These are phyloP conservation scores for Isabelozyma heimii DNA, from an alignment of 805 yeast species.

Conservation along the genomic window DNA sequence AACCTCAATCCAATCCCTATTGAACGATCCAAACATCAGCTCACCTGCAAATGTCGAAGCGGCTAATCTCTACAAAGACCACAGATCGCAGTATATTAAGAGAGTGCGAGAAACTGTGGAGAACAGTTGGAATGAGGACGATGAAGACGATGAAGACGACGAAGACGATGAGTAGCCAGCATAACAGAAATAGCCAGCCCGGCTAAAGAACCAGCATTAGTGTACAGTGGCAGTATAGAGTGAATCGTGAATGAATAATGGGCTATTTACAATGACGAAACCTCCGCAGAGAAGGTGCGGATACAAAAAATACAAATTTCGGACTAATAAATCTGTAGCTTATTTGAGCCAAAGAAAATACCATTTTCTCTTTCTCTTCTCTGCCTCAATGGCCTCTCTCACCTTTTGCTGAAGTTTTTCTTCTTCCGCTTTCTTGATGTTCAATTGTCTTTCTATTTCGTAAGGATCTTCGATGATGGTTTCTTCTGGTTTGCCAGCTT, in stretches of 20 bases:
- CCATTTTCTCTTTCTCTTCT: slow-evolving; percentile 35
- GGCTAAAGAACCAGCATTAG: no score
- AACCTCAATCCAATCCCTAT: slow-evolving; percentile 85
- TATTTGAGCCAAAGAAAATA: slow-evolving; percentile 50
- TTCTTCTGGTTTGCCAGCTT: slow-evolving; percentile 40
- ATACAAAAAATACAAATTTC: no score
- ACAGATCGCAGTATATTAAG: slow-evolving; percentile 85
- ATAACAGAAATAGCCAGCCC: not conserved
- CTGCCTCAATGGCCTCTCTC: slow-evolving; percentile 11
- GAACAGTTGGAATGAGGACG: slow-evolving; percentile 85
- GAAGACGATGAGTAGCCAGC: slow-evolving; percentile 24
- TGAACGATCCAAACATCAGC: slow-evolving; percentile 94
- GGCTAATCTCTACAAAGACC: slow-evolving; percentile 92
- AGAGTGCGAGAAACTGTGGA: slow-evolving; percentile 95
- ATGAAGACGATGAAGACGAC: slow-evolving; percentile 55
- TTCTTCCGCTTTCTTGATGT: slow-evolving; percentile 13
- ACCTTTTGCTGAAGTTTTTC: slow-evolving; percentile 12
- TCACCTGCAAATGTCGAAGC: slow-evolving; percentile 99
- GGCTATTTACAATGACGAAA: no score
- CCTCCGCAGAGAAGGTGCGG: no score
- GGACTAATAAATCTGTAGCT: not conserved
- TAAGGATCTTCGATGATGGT: slow-evolving; percentile 37
- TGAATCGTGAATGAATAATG: no score
- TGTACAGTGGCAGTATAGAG: no score
- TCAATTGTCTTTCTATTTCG: slow-evolving; percentile 24